phyloP scores from a whole-genome alignment of 2,329 filamentous ascomycete species.

The Ophiobolus disseminans region DNA sequence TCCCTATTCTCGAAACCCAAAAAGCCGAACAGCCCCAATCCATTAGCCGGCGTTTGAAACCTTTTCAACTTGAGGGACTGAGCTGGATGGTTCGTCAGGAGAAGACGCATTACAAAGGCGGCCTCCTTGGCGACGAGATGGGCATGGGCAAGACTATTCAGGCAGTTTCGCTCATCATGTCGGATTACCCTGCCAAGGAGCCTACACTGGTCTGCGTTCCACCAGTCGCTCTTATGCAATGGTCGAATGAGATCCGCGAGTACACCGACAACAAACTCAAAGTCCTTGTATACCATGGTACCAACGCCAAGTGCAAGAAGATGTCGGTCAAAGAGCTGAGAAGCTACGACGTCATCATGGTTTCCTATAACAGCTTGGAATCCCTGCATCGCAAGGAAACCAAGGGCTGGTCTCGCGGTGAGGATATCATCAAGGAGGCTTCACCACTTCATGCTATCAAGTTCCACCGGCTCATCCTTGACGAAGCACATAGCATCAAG shows the following conservation, averaged over 20 bases:
- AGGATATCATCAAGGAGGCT: constrained; percentile 79
- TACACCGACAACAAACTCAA: constrained; percentile 90
- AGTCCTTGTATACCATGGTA: constrained; percentile 88
- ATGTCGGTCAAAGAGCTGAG: constrained; percentile 77
- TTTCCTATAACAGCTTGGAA: constrained; percentile 91
- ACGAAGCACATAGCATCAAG: constrained; percentile 96
- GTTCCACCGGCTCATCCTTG: constrained; percentile 91
- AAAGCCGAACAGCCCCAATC: constrained; percentile 74
- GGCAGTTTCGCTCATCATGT: constrained; percentile 97
- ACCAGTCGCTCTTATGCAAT: constrained; percentile 94
- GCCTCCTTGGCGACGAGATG: constrained; percentile 96
- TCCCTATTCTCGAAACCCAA: constrained; percentile 69
- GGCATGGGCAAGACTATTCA: constrained; percentile 99
- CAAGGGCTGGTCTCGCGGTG: constrained; percentile 84
- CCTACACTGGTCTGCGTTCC: constrained; percentile 90
- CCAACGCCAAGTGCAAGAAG: constrained; percentile 81
- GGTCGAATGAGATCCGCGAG: constrained; percentile 66
- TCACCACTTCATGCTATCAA: constrained; percentile 79
- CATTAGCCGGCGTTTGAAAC: constrained; percentile 85
- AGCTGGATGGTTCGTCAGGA: constrained; percentile 96
- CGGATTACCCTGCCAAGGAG: constrained; percentile 83
- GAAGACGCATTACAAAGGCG: constrained; percentile 81
- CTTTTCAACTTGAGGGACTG: constrained; percentile 91
- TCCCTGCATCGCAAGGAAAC: constrained; percentile 91
- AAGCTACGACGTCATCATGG: constrained; percentile 91